Evolutionary conservation across 768 basidiomycete genomes (phyloP).

Genomic region (Leccinum incarnatum): DNA sequence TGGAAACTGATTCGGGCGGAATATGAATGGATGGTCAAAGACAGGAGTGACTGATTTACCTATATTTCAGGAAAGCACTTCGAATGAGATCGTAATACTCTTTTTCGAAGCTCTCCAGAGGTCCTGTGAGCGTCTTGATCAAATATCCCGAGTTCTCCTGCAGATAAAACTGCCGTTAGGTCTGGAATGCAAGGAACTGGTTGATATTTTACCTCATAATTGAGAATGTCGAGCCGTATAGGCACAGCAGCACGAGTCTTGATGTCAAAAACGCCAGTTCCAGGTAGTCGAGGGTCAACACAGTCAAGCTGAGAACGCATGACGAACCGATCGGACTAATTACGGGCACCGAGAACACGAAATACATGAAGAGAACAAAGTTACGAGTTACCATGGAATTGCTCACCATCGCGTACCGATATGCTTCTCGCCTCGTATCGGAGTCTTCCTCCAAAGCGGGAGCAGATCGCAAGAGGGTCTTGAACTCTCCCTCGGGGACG

Average conservation of each 20-base stretch:
- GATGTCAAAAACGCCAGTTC: constrained; percentile 91
- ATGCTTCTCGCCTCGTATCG: constrained; percentile 61
- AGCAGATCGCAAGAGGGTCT: constrained; percentile 44
- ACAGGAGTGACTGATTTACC: constrained; percentile 39
- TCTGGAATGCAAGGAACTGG: neutral
- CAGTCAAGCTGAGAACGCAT: constrained; percentile 98
- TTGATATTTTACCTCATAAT: constrained; percentile 55
- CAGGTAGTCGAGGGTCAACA: constrained; percentile 74
- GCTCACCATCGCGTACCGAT: constrained; percentile 79
- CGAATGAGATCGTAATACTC: constrained; percentile 96
- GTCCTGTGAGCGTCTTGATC: constrained; percentile 62
- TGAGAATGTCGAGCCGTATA: constrained; percentile 81
- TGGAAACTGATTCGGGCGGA: constrained; percentile 61
- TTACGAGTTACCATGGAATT: neutral
- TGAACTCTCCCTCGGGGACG: constrained; percentile 59
- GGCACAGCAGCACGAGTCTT: constrained; percentile 89
- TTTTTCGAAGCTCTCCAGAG: constrained; percentile 78
- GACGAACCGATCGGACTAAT: constrained; percentile 52
- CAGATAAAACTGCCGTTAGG: neutral
- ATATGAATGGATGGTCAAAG: neutral
- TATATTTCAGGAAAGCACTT: constrained; percentile 93
- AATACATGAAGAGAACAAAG: neutral
- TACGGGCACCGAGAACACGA: neutral
- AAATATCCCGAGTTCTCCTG: constrained; percentile 81
- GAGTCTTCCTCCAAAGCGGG: constrained; percentile 26